Conservation (phyloP, 371 early-diverging fungal genomes). For the Nematocida sp. region DNA sequence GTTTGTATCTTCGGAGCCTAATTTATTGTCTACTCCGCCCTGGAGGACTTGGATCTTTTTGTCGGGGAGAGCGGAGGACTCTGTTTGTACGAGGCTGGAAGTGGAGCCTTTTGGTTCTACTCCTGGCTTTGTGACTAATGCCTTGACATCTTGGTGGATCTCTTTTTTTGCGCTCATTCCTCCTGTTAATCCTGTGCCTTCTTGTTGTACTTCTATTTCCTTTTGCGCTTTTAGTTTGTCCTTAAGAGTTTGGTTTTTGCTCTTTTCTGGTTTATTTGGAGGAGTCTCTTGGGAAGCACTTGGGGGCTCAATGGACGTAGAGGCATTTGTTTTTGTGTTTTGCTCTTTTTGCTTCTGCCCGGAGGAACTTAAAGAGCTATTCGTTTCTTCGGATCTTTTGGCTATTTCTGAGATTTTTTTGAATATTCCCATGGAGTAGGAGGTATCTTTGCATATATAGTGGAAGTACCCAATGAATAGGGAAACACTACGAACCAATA, state of each 20-base stretch:
- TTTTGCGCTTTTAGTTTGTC: background rate
- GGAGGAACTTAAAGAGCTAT: background rate
- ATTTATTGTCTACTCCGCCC: conserved; percentile 49
- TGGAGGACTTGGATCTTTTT: background rate
- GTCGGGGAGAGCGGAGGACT: background rate
- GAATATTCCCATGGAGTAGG: conserved; percentile 18
- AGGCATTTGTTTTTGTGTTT: background rate
- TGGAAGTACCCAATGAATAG: background rate
- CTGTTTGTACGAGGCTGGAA: conserved; percentile 31
- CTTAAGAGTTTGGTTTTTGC: background rate
- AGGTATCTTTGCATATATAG: conserved; percentile 6
- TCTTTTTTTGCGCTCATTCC: background rate
- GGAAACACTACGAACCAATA: background rate
- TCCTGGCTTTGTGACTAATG: background rate
- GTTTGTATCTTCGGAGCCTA: conserved; percentile 13
- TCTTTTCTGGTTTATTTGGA: background rate
- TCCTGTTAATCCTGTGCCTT: conserved; percentile 7
- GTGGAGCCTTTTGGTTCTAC: background rate
- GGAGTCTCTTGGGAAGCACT: background rate
- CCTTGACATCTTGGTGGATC: background rate
- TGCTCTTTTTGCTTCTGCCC: background rate
- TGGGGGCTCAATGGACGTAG: background rate
- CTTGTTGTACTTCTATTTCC: conserved; percentile 11
- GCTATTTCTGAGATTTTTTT: conserved; percentile 40
- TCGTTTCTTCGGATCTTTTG: conserved; percentile 12